phyloP scores from a whole-genome alignment of 2,329 filamentous ascomycete species.

The Cladosporium velox region DNA sequence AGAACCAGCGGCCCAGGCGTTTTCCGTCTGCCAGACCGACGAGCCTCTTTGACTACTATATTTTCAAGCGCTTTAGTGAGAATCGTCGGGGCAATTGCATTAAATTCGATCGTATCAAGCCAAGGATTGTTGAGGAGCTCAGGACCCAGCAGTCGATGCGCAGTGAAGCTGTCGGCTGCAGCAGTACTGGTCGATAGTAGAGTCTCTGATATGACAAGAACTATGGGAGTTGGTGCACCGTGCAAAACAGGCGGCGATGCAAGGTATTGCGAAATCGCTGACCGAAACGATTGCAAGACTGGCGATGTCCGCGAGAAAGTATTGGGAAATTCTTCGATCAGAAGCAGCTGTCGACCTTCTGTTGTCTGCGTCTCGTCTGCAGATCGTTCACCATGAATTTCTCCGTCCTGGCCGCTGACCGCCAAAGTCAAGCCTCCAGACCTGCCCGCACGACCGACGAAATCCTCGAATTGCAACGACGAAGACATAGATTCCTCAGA shows the following conservation, averaged over 20 bases:
- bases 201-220: conserved; percentile 91
- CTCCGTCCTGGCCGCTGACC: not conserved
- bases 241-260: conserved; percentile 46
- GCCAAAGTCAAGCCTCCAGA: conserved; percentile 69
- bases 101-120: conserved; percentile 84
- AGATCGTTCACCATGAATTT: too few relatives aligned
- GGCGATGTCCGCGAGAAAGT: conserved; percentile 49
- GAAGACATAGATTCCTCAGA: conserved; percentile 67
- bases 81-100: conserved; percentile 82
- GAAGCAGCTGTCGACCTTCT: conserved; percentile 40
- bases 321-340: conserved; percentile 55
- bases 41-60: conserved; percentile 81
- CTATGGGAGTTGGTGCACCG: conserved; percentile 58
- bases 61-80: conserved; percentile 81
- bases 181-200: conserved; percentile 82
- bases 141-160: conserved; percentile 82
- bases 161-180: conserved; percentile 87
- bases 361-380: not conserved
- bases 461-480: conserved; percentile 86
- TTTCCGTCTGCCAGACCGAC: conserved; percentile 71
- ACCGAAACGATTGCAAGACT: conserved; percentile 61
- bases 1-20: conserved; percentile 79
- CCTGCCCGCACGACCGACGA: conserved; percentile 76
- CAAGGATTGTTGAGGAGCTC: conserved; percentile 81
- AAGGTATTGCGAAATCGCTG: conserved; percentile 73